Base-by-base conservation (phyloP, 208 protist species). In the Leishmania guyanensis region DNA sequence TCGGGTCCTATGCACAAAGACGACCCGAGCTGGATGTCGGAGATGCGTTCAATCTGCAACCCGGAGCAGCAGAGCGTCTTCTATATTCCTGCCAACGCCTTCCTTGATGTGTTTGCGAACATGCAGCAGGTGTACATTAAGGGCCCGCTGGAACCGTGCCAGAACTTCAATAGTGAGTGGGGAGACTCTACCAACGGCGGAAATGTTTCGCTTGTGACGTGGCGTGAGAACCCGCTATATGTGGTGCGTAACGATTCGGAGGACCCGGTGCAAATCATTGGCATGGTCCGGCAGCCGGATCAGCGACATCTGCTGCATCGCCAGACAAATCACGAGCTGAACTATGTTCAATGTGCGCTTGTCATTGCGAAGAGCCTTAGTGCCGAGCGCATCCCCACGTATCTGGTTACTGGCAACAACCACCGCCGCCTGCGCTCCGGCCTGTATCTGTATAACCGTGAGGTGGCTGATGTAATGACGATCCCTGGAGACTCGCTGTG, bases 381-480 rank as follows among this genome's bases (percentile, higher is more conserved):
- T n/a, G 80, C 56, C 8, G 85, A 87, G 56, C 80, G 62, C 29
- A 86, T 97, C 20, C 88, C 92, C 4, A 97, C 92, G 16, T 91
- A 94, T 82, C 84, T 95, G 51, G 87, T 97, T 54, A 97, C 93
- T 0, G 82, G 86, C 65, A 93, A 97, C 87, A 97, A 93, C 84
- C 93, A 97, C 80, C 90, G 90, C 68, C 87, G 85, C 3, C 83
- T 94, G 9, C 88, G 90, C 81, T 91, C 93, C 70, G 88, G 87
- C 33, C 85, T 92, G 29, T 92, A 92, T 83, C 50, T 94, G 46
- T 85, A 88, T 68, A 85, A 87, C 29, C 89, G 93, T 74, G 93
- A 97, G 85, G 89, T 89, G 65, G 79, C 90, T 20, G 88, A 93
- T 81, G 50, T 92, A 10, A 84, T 97, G 75, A 94, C 88, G 33